Evolutionary conservation across 2,329 filamentous ascomycete species (phyloP).

Genomic region (Verticillium dahliae): DNA sequence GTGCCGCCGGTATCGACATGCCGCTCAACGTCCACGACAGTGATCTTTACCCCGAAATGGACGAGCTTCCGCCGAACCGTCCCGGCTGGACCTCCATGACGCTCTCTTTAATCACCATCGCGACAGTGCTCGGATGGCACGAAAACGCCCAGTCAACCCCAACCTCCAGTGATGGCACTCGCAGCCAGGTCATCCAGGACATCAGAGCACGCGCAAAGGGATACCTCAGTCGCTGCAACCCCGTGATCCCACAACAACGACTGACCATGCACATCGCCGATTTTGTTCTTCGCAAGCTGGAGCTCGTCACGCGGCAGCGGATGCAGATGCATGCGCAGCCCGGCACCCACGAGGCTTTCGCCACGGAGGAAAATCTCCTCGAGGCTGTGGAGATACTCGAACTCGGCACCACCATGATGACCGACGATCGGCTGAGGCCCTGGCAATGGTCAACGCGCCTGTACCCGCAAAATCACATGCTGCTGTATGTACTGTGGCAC

Average conservation of each 20-base stretch:
- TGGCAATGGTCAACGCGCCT: conserved; percentile 30
- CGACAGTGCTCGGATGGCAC: conserved; percentile 29
- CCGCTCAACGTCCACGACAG: conserved; percentile 51
- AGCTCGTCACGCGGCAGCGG: conserved; percentile 23
- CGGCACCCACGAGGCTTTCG: conserved; percentile 11
- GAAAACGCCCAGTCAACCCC: conserved; percentile 10
- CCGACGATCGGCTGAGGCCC: conserved; percentile 28
- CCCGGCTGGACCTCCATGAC: conserved; percentile 52
- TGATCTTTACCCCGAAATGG: conserved; percentile 42
- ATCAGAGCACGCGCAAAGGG: conserved; percentile 38
- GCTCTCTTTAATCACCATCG: conserved; percentile 45
- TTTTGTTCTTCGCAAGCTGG: conserved; percentile 25
- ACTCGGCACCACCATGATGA: conserved; percentile 17
- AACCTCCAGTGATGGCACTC: conserved; percentile 16
- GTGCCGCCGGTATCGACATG: conserved; percentile 36
- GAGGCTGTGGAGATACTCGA: conserved; percentile 27
- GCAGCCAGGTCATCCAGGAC: conserved; percentile 31
- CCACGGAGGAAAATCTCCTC: conserved; percentile 23
- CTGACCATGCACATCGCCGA: conserved; percentile 20
- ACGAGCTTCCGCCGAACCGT: conserved; percentile 36
- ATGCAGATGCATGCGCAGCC: conserved; percentile 14
- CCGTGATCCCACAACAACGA: conserved; percentile 38
- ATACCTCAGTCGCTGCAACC: conserved; percentile 42
- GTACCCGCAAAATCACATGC: conserved; percentile 34
- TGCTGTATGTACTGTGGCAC: conserved; percentile 36